Evolutionary conservation across 2,329 filamentous ascomycete species (phyloP).

Genomic region (Immersiporthe knoxdaviesiana): DNA sequence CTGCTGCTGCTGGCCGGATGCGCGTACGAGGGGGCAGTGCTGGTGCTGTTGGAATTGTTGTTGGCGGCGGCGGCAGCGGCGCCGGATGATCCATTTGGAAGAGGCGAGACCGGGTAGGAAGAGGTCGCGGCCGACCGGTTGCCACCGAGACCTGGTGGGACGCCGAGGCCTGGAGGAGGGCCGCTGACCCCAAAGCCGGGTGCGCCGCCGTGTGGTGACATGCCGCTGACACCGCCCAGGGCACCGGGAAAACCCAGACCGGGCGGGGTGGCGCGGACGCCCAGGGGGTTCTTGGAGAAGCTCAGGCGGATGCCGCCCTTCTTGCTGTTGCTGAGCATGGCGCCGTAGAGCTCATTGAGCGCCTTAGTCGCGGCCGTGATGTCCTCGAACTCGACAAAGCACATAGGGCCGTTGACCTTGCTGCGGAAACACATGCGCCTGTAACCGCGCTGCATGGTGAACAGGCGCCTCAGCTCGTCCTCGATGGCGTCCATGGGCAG

Average conservation of each 20-base stretch:
- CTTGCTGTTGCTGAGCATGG: constrained; percentile 83
- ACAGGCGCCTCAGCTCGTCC: constrained; percentile 91
- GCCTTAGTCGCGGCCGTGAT: constrained; percentile 90
- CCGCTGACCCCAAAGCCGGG: constrained; percentile 71
- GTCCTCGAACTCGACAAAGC: constrained; percentile 98
- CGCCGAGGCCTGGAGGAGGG: constrained; percentile 79
- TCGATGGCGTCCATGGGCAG: constrained; percentile 90
- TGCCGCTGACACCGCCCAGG: constrained; percentile 61
- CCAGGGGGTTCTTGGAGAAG: constrained; percentile 96
- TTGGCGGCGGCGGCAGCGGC: not conserved
- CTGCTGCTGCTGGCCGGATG: constrained; percentile 9
- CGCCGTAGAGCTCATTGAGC: constrained; percentile 85
- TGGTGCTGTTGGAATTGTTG: not conserved
- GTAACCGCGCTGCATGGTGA: constrained; percentile 91
- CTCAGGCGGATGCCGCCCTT: constrained; percentile 94
- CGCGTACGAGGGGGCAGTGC: constrained; percentile 4
- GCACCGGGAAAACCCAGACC: constrained; percentile 44
- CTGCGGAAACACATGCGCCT: constrained; percentile 93
- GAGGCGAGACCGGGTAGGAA: constrained; percentile 14
- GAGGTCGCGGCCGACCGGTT: constrained; percentile 31
- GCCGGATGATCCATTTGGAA: constrained; percentile 18
- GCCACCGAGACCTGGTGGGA: constrained; percentile 66
- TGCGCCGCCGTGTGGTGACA: constrained; percentile 55
- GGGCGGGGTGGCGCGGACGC: constrained; percentile 78
- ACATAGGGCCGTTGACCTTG: constrained; percentile 96